Percentiles rank a stretch among this genome's conserved stretches.
phyloP scores from a whole-genome alignment of 257 asterid species.

The Scutellaria galericulata region DNA sequence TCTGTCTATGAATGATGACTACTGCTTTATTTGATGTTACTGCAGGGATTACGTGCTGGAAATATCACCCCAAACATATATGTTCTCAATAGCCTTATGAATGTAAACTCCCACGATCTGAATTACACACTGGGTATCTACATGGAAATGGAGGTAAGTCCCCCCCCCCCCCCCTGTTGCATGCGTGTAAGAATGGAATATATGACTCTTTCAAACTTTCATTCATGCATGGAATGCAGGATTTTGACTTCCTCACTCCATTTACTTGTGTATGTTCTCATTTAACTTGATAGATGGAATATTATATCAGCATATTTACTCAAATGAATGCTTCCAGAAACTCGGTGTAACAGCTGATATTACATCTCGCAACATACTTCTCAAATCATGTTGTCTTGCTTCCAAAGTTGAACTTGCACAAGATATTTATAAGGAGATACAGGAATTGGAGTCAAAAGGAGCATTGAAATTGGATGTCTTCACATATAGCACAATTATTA shows the following conservation, averaged over 20 bases:
- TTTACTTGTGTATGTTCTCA: constrained; percentile 14
- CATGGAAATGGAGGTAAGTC: constrained; percentile 78
- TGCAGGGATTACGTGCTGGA: constrained; percentile 72
- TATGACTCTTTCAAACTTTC: constrained; percentile 14
- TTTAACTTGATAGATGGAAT: constrained; percentile 30
- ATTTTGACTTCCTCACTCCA: constrained; percentile 24
- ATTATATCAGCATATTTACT: constrained; percentile 36
- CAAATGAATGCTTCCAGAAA: constrained; percentile 51
- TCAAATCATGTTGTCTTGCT: constrained; percentile 88
- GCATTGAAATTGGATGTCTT: constrained; percentile 77
- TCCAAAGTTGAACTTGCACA: constrained; percentile 81
- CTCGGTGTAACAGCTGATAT: constrained; percentile 73
- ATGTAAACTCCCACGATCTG: constrained; percentile 85
- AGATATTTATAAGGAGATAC: constrained; percentile 68
- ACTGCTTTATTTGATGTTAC: constrained; percentile 38
- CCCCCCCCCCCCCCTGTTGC: constrained; percentile 33
- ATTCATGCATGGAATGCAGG: constrained; percentile 16
- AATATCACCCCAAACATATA: constrained; percentile 68
- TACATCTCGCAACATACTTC: constrained; percentile 80
- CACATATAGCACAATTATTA: constrained; percentile 93
- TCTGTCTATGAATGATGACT: constrained; percentile 32
- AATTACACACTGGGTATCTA: constrained; percentile 67
- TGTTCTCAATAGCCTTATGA: constrained; percentile 94
- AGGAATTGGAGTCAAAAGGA: constrained; percentile 64
- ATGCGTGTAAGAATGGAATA: constrained; percentile 19